These are phyloP conservation scores for Wickerhamomyces pijperi DNA, from an alignment of 805 yeast species.

Conservation along the genomic window DNA sequence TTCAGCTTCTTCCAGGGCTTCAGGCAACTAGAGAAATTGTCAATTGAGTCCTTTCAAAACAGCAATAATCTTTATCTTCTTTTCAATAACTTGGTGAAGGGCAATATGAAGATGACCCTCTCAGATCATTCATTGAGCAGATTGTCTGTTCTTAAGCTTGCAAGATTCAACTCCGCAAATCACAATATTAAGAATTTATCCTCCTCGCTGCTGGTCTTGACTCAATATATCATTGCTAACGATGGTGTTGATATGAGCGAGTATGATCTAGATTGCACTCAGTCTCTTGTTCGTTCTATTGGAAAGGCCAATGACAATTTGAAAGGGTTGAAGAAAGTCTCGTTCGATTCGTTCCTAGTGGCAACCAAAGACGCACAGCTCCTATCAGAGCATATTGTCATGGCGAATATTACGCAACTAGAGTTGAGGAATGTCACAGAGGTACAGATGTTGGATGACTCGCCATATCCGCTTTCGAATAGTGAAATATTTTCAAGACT, in stretches of 20 bases:
- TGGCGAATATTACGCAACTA: constrained; percentile 17
- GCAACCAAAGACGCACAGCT: constrained; percentile 8
- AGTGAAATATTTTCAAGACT: constrained; percentile 6
- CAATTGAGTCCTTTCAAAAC: constrained; percentile 25
- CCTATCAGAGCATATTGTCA: constrained; percentile 3
- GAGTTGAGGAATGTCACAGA: constrained; percentile 27
- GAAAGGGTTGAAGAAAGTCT: no score
- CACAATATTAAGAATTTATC: constrained; percentile 9
- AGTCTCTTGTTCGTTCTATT: neutral
- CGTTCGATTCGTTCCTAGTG: no score
- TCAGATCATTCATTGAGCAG: no score
- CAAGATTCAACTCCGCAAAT: constrained; percentile 7
- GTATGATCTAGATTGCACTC: constrained; percentile 9
- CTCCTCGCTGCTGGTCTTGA: constrained; percentile 10
- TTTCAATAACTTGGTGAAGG: constrained; percentile 8
- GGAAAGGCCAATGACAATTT: no score
- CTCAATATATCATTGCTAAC: constrained; percentile 9
- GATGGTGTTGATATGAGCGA: constrained; percentile 9
- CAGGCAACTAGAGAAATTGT: constrained; percentile 22
- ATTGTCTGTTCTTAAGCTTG: constrained; percentile 9
- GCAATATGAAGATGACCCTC: constrained; percentile 1
- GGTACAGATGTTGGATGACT: constrained; percentile 15
- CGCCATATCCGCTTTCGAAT: constrained; percentile 6
- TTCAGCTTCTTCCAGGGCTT: constrained; percentile 10
- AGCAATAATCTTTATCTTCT: constrained; percentile 16